phyloP scores from a whole-genome alignment of 441 rosid species.

The Erysimum cheiri region DNA sequence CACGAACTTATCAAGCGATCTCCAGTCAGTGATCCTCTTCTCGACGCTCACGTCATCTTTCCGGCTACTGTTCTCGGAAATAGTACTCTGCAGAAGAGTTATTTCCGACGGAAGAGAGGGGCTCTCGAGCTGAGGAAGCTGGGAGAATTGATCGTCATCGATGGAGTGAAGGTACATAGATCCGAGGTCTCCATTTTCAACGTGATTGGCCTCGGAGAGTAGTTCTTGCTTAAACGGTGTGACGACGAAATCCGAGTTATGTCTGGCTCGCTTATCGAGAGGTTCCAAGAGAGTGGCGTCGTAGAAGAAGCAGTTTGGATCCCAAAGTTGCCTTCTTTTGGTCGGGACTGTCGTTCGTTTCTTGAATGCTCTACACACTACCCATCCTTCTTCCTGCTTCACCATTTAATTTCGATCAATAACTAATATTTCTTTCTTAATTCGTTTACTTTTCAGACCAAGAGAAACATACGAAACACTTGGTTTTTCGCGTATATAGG shows the following conservation, averaged over 20 bases:
- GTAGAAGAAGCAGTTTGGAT: constrained; percentile 62
- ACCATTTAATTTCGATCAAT: constrained; percentile 20
- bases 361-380: constrained; percentile 93
- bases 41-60: constrained; percentile 38
- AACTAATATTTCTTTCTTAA: not conserved
- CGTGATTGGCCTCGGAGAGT: constrained; percentile 21
- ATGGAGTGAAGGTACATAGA: constrained; percentile 45
- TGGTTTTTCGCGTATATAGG: not conserved
- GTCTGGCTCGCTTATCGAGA: constrained; percentile 34
- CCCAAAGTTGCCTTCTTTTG: constrained; percentile 69
- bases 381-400: constrained; percentile 98
- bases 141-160: constrained; percentile 53
- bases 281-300: constrained; percentile 39
- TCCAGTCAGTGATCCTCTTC: constrained; percentile 81
- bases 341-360: constrained; percentile 59
- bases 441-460: constrained; percentile 4
- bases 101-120: constrained; percentile 67
- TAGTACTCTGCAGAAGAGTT: constrained; percentile 19
- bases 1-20: constrained; percentile 90
- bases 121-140: constrained; percentile 81
- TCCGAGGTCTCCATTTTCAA: constrained; percentile 45
- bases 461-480: not conserved
- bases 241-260: not conserved
- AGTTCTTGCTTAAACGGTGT: constrained; percentile 36
- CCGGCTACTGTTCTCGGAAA: constrained; percentile 31